A percentile compares a stretch with the other conserved stretches of the same genome.
phyloP scores from a whole-genome alignment of 2,329 filamentous ascomycete species.

The Neonectria sp. region DNA sequence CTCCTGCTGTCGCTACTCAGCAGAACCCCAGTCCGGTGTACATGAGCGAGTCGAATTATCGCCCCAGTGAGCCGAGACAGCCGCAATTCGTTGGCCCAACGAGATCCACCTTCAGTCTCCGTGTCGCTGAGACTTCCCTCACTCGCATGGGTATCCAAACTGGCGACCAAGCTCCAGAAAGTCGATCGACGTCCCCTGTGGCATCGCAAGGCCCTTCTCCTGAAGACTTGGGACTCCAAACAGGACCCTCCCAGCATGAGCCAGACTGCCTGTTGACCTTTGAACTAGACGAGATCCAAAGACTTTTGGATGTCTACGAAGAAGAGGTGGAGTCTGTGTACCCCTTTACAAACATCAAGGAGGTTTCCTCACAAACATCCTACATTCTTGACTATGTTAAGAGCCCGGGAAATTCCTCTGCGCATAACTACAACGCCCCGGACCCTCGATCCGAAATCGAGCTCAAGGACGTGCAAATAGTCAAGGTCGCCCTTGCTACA shows the following conservation, averaged over 20 bases:
- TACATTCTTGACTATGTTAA: constrained; percentile 15
- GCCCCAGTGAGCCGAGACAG: constrained; percentile 44
- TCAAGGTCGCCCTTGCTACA: constrained; percentile 53
- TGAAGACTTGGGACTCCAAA: background rate
- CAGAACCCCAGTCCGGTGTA: constrained; percentile 35
- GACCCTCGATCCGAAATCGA: constrained; percentile 6
- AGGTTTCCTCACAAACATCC: constrained; percentile 10
- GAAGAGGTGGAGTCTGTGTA: constrained; percentile 58
- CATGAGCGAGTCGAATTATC: constrained; percentile 20
- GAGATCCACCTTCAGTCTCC: constrained; percentile 52
- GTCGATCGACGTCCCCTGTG: constrained; percentile 38
- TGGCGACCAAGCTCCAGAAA: constrained; percentile 45
- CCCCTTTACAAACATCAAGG: constrained; percentile 50
- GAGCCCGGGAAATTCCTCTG: constrained; percentile 4
- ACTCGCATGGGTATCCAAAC: constrained; percentile 54
- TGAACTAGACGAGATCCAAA: constrained; percentile 17
- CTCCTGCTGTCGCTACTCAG: constrained; percentile 24
- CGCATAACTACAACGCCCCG: background rate
- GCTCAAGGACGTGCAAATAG: constrained; percentile 50
- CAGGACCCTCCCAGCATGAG: background rate
- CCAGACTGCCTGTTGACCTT: constrained; percentile 22
- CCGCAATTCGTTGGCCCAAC: constrained; percentile 57
- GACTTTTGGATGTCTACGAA: constrained; percentile 48
- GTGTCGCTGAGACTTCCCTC: constrained; percentile 53
- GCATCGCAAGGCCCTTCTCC: constrained; percentile 49